phyloP scores from a whole-genome alignment of 192 early-diverging fungal genomes.

The Podila verticillata region DNA sequence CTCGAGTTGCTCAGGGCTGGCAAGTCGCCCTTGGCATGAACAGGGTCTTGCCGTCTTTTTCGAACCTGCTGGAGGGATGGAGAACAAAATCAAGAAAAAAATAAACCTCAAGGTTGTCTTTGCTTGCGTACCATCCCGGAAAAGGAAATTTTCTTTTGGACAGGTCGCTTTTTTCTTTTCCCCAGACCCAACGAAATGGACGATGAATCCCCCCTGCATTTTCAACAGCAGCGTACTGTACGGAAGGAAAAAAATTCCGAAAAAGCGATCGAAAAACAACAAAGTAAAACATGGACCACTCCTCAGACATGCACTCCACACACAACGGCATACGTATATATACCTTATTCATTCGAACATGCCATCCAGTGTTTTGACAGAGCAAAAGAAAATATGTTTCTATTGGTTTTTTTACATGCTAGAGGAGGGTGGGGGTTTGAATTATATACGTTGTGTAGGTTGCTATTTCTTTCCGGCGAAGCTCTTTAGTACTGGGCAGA shows the following conservation, averaged over 20 bases:
- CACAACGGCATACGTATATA: too few species aligned
- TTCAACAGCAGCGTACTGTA: too few species aligned
- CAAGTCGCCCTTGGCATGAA: slow-evolving; percentile 20
- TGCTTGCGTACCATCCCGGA: neutral
- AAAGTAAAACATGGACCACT: too few species aligned
- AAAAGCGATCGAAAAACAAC: too few species aligned
- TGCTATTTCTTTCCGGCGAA: neutral
- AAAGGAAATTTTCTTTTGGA: slow-evolving; percentile 2
- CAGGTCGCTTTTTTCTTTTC: neutral
- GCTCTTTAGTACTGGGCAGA: slow-evolving; percentile 55
- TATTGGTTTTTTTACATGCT: neutral
- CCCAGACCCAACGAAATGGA: neutral
- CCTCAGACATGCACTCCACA: too few species aligned
- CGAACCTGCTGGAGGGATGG: neutral
- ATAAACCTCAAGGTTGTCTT: neutral
- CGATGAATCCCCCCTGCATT: too few species aligned
- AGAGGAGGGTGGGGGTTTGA: neutral
- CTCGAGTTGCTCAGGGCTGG: slow-evolving; percentile 28
- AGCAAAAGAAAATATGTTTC: neutral
- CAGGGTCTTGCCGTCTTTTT: slow-evolving; percentile 6
- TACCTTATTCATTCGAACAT: too few species aligned
- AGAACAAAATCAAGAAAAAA: neutral
- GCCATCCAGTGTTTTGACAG: too few species aligned
- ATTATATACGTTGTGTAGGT: neutral
- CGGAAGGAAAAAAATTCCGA: too few species aligned